Evolutionary conservation across 768 basidiomycete species (phyloP), one percentile per base, ranked within the genome.

Genomic region (Panaeolus cyanescens): DNA sequence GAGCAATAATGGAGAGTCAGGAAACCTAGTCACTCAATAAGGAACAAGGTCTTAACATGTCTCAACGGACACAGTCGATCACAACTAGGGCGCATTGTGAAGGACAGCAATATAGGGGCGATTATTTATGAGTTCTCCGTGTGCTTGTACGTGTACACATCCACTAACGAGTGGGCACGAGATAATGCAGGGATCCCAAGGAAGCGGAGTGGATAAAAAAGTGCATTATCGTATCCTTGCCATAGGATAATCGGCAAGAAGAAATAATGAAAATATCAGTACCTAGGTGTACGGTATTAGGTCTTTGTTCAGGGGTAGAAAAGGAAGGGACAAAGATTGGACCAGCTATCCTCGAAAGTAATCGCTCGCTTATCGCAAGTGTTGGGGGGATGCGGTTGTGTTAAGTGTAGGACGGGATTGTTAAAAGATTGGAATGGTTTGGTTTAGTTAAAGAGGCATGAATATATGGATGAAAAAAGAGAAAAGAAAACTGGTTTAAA

Each of bases 241-340:
- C 39, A 42, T 12, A 22, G 19, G n/a, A 50, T 22, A 25, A 59
- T 53, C 31, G 55, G 50, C 62, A 54, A 58, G 64, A 59, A 42
- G 33, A 40, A 50, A 50, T 37, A 62, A 32, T 40, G 55, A 62
- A 57, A 54, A 55, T 34, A 60, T 60, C 53, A 63, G 58, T 66
- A 64, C 64, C 45, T 65, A 65, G 59, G 59, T 56, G 67, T 60
- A 68, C 56, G 60, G 25, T 58, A 68, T 69, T 63, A 65, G 63
- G 39, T 60, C 25, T 50, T 50, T 15, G 25, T 50, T 50, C 25
- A 28, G 15, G 45, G 67, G 61, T 55, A 57, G 59, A 59, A 36
- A 59, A 59, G 59, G 56, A 55, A 64, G 64, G 55, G 50, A 53
- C 62, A 33, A 64, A 66, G 39, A 56, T 56, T 50, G 59, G 62